Evolutionary conservation across 2,329 filamentous ascomycete genomes (phyloP).

Genomic region (Didymella pinodella): DNA sequence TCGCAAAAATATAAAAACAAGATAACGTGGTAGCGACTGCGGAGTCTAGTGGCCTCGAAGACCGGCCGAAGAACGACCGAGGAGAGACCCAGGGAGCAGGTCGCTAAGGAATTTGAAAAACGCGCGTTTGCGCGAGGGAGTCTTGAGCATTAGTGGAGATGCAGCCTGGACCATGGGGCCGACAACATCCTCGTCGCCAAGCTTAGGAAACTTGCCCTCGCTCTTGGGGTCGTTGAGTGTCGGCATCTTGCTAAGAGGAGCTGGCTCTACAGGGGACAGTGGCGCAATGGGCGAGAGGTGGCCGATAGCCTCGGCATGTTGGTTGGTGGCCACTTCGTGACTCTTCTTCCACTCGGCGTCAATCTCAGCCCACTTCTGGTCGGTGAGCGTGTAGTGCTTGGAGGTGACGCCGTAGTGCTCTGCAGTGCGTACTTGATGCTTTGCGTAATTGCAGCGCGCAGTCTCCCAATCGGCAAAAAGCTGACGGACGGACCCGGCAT

Average conservation of each 20-base stretch:
- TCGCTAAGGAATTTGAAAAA: conserved; percentile 52
- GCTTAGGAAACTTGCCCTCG: conserved; percentile 84
- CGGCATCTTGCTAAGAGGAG: conserved; percentile 71
- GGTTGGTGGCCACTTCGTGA: conserved; percentile 68
- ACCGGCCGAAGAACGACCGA: conserved; percentile 42
- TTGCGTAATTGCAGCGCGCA: conserved; percentile 85
- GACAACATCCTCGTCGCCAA: conserved; percentile 91
- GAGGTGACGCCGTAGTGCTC: conserved; percentile 92
- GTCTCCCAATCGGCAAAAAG: conserved; percentile 82
- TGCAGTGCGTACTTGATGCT: conserved; percentile 84
- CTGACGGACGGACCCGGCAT: conserved; percentile 67
- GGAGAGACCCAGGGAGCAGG: conserved; percentile 46
- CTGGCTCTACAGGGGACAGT: conserved; percentile 56
- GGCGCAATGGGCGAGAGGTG: conserved; percentile 39
- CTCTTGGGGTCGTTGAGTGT: conserved; percentile 70
- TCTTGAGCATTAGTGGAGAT: conserved; percentile 50
- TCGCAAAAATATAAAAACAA: conserved; percentile 45
- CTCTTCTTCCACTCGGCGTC: conserved; percentile 76
- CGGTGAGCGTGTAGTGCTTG: conserved; percentile 84
- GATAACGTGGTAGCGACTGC: conserved; percentile 19
- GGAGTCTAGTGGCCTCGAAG: conserved; percentile 36
- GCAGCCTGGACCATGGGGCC: conserved; percentile 77
- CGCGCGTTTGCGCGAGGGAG: conserved; percentile 47
- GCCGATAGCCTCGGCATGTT: conserved; percentile 48
- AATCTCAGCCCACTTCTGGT: conserved; percentile 86